Conservation (phyloP, 768 basidiomycete genomes). For the Lactifluus hygrophoroides region DNA sequence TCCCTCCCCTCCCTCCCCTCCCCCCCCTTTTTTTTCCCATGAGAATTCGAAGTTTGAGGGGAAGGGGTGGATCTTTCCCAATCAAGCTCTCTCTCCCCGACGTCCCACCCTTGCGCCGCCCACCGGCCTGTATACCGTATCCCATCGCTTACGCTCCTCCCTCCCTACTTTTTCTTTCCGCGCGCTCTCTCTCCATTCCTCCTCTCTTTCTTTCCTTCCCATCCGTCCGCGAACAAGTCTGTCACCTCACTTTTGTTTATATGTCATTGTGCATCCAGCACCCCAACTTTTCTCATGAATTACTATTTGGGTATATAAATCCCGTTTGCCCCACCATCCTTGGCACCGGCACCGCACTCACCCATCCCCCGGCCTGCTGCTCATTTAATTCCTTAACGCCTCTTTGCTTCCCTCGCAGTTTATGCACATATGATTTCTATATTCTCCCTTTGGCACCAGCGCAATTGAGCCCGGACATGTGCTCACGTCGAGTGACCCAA, state of each 20-base stretch:
- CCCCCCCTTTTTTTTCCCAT: conserved; percentile 21
- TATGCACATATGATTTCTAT: not conserved
- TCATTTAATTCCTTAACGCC: not conserved
- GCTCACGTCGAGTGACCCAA: not conserved
- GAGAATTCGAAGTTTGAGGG: conserved; percentile 20
- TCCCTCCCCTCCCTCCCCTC: conserved; percentile 9
- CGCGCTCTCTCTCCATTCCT: not conserved
- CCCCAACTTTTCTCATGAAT: not conserved
- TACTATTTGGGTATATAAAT: not conserved
- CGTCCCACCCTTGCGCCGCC: conserved; percentile 8
- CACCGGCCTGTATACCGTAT: not conserved
- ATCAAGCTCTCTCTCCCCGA: conserved; percentile 8
- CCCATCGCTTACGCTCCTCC: not conserved
- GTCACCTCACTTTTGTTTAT: not conserved
- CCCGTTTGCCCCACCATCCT: not conserved
- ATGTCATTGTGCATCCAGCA: not conserved
- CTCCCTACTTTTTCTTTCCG: not conserved
- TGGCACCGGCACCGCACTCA: not conserved
- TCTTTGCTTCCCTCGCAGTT: not conserved
- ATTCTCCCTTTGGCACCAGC: not conserved
- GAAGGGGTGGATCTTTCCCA: conserved; percentile 12
- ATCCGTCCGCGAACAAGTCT: not conserved
- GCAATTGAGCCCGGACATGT: not conserved
- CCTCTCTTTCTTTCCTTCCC: not conserved
- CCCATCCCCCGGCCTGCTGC: not conserved